Conservation (phyloP, 108 stramenopile species). For the Conticribra guillardii region DNA sequence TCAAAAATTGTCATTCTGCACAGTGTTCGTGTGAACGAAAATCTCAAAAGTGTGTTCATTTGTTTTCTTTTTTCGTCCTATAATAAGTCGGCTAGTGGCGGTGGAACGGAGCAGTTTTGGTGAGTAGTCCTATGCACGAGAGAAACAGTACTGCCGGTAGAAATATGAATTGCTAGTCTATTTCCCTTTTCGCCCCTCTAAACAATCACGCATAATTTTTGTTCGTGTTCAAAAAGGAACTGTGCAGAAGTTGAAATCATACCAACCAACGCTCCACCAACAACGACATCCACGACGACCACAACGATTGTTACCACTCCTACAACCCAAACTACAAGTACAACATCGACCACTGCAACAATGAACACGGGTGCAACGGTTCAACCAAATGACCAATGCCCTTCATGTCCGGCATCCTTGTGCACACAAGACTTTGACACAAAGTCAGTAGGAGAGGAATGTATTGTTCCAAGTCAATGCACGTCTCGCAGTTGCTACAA, state of each 20-base stretch:
- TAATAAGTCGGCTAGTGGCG: background rate
- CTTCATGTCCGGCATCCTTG: background rate
- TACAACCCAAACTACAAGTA: background rate
- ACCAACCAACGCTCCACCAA: background rate
- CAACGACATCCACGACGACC: background rate
- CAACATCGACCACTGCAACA: background rate
- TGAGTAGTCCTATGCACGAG: background rate
- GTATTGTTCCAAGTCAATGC: constrained; percentile 11
- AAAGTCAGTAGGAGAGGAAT: constrained; percentile 5
- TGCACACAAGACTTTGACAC: background rate
- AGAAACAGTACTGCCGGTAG: background rate
- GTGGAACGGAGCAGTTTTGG: constrained; percentile 19
- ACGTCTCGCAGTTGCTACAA: constrained; percentile 15
- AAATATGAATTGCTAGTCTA: too few relatives aligned
- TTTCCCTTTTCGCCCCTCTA: too few relatives aligned
- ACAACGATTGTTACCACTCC: background rate
- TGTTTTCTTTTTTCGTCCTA: too few relatives aligned
- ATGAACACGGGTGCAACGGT: background rate
- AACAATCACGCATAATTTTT: too few relatives aligned
- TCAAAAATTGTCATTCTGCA: background rate
- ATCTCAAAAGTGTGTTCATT: too few relatives aligned
- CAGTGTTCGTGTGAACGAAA: background rate
- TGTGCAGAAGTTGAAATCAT: constrained; percentile 36
- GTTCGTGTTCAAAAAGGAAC: constrained; percentile 27
- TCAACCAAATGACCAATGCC: background rate